Conservation (phyloP, 2,329 filamentous ascomycete genomes). For the Truncatella angustata region DNA sequence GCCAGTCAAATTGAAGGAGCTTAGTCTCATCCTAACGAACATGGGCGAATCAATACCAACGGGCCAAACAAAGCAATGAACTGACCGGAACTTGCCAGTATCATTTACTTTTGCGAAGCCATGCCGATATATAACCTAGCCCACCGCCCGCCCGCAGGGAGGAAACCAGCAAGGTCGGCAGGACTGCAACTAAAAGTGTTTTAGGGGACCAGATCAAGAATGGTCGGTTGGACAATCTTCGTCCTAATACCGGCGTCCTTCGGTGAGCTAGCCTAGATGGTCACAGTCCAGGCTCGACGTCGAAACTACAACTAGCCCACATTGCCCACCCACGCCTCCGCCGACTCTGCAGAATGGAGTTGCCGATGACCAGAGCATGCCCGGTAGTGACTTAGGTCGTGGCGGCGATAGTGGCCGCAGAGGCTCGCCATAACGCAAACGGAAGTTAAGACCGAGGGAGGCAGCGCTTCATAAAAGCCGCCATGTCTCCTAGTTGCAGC, state of each 20-base stretch:
- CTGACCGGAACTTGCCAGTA: no score
- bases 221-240: no score
- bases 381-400: not conserved
- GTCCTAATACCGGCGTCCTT: no score
- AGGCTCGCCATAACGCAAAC: not conserved
- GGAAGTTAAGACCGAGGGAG: not conserved
- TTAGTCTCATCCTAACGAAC: conserved; percentile 16
- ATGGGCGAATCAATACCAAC: no score
- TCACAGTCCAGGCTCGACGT: not conserved
- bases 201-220: no score
- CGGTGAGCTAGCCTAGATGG: no score
- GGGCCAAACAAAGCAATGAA: no score
- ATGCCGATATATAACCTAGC: no score
- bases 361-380: not conserved
- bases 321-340: not conserved
- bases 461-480: not conserved
- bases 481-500: not conserved
- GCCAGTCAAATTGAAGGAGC: conserved; percentile 37
- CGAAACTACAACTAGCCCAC: not conserved
- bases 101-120: no score
- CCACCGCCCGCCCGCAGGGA: no score
- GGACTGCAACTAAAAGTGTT: no score
- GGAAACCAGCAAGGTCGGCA: no score
- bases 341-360: not conserved
- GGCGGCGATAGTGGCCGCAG: not conserved